Evolutionary conservation across 2,329 filamentous ascomycete genomes (phyloP).

Genomic region (Daldinia sp.): DNA sequence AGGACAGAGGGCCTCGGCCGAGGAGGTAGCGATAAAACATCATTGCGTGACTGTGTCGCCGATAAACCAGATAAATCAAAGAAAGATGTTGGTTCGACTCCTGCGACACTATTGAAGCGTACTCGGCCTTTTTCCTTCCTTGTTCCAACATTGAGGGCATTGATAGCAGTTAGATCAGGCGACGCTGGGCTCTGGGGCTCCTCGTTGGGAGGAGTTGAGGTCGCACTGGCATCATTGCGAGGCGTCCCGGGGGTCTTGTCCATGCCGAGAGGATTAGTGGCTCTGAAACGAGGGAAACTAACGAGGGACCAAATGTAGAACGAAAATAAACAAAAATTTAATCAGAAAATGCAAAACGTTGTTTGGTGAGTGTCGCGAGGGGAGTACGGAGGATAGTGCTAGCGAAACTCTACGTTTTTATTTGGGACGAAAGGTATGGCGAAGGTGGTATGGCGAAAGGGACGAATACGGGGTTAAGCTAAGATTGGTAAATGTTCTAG

Average conservation of each 20-base stretch:
- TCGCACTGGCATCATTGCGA: constrained; percentile 28
- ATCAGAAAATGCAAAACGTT: constrained; percentile 11
- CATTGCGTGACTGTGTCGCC: constrained; percentile 19
- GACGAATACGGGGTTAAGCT: constrained; percentile 1
- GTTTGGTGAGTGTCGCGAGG: constrained; percentile 7
- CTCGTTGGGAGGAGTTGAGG: constrained; percentile 29
- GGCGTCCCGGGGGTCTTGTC: constrained; percentile 32
- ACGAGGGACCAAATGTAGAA: constrained; percentile 17
- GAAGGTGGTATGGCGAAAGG: not conserved
- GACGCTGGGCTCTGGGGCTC: constrained; percentile 32
- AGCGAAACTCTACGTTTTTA: constrained; percentile 31
- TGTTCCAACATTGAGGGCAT: constrained; percentile 10
- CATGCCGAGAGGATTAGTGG: constrained; percentile 28
- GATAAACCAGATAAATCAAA: constrained; percentile 31
- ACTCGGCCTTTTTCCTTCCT: constrained; percentile 58
- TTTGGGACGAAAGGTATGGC: not conserved
- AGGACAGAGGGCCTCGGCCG: constrained; percentile 54
- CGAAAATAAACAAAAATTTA: constrained; percentile 7
- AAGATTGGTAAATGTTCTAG: constrained; percentile 11
- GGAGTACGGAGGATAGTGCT: constrained; percentile 14
- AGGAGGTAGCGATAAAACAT: constrained; percentile 30
- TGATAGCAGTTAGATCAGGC: constrained; percentile 18
- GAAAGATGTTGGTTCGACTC: constrained; percentile 42
- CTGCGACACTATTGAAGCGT: constrained; percentile 58
- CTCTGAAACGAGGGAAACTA: constrained; percentile 16